Conservation (phyloP, 352 stramenopile genomes). For the Pythium dissimile region DNA sequence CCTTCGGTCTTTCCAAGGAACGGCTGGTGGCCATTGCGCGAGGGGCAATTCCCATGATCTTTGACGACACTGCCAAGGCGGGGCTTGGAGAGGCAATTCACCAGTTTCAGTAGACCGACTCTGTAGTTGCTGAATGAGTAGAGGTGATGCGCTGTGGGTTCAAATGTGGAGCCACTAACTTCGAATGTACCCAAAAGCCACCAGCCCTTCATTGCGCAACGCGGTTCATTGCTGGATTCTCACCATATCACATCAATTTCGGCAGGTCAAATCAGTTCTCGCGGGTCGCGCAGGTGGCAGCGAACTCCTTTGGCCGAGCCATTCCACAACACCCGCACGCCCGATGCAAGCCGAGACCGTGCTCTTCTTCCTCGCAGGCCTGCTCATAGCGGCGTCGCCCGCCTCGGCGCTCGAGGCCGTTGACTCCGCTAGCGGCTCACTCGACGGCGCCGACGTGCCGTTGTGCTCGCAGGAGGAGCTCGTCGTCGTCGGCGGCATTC, state of each 20-base stretch:
- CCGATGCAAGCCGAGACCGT: conserved; percentile 8
- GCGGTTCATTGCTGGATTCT: background rate
- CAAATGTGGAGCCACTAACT: background rate
- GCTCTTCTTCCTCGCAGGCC: conserved; percentile 1
- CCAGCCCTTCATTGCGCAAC: background rate
- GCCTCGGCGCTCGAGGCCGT: conserved; percentile 21
- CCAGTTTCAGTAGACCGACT: conserved; percentile 5
- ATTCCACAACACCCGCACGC: background rate
- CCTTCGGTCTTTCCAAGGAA: conserved; percentile 61
- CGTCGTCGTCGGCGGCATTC: conserved; percentile 27
- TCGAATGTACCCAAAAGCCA: background rate
- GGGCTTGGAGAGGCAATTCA: conserved; percentile 27
- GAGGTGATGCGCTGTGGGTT: too few relatives aligned
- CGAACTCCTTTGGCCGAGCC: background rate
- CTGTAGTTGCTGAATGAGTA: background rate
- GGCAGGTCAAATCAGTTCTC: background rate
- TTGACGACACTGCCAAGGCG: conserved; percentile 38
- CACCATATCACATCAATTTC: background rate
- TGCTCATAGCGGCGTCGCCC: background rate
- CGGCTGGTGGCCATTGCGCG: conserved; percentile 42
- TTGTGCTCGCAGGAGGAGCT: conserved; percentile 44
- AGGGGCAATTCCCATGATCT: conserved; percentile 53
- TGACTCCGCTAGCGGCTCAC: background rate
- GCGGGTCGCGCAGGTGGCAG: background rate
- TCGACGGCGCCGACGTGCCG: conserved; percentile 26